Evolutionary conservation across 2,329 filamentous ascomycete species (phyloP).

Genomic region (Claviceps pazoutovae): DNA sequence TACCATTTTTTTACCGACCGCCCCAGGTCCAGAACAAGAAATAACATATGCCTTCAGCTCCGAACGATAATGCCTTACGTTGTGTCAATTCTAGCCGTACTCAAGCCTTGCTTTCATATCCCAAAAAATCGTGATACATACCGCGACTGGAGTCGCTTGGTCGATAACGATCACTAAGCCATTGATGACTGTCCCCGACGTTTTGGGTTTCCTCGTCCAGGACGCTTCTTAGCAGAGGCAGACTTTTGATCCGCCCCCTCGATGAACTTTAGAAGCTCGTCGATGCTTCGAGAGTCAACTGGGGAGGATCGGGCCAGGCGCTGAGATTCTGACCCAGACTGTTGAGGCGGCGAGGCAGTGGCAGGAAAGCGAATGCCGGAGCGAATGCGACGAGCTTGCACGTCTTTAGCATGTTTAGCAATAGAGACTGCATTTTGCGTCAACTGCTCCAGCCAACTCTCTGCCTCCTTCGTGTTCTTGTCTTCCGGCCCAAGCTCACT

Average conservation of each 20-base stretch:
- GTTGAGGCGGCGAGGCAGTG: conserved; percentile 14
- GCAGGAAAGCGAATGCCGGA: conserved; percentile 53
- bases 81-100: neutral
- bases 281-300: conserved; percentile 71
- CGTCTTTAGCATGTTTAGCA: conserved; percentile 83
- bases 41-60: neutral
- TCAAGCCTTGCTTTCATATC: neutral
- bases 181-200: conserved; percentile 24
- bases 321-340: conserved; percentile 18
- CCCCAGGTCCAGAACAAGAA: neutral
- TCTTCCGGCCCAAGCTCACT: conserved; percentile 74
- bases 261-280: conserved; percentile 89
- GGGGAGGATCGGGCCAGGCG: conserved; percentile 16
- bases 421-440: conserved; percentile 91
- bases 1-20: neutral
- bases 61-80: neutral
- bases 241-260: conserved; percentile 54
- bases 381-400: conserved; percentile 60
- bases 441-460: conserved; percentile 90
- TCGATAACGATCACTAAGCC: neutral
- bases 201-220: conserved; percentile 41
- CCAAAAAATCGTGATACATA: neutral
- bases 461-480: conserved; percentile 95
- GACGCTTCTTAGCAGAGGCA: conserved; percentile 41
- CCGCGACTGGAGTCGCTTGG: neutral